These are phyloP conservation scores for Penicillium decumbens DNA, from an alignment of 2,329 filamentous ascomycete genomes.

Conservation along the genomic window DNA sequence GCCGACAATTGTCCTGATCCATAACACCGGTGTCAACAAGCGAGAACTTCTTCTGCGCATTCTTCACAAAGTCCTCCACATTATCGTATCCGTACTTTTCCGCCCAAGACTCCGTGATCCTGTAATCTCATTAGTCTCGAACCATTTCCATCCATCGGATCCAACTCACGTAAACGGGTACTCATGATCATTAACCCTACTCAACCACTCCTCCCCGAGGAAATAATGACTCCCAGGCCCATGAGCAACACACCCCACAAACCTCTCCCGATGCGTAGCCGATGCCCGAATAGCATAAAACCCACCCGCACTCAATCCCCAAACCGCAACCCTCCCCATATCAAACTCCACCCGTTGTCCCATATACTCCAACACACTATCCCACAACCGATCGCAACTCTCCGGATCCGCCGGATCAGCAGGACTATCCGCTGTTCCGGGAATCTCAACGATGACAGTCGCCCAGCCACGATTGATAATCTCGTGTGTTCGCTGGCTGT, in stretches of 20 bases:
- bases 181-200: constrained; percentile 60
- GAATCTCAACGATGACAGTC: constrained; percentile 59
- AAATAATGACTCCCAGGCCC: constrained; percentile 62
- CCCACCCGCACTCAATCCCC: constrained; percentile 63
- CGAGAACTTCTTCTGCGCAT: constrained; percentile 58
- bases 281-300: constrained; percentile 66
- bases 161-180: constrained; percentile 54
- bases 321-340: constrained; percentile 54
- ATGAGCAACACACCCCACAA: constrained; percentile 58
- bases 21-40: constrained; percentile 58
- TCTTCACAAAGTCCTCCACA: constrained; percentile 53
- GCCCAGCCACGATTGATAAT: constrained; percentile 62
- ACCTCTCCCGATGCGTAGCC: constrained; percentile 56
- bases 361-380: constrained; percentile 60
- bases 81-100: constrained; percentile 59
- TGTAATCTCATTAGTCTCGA: constrained; percentile 18
- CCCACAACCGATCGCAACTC: constrained; percentile 59
- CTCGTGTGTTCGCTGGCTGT: constrained; percentile 53
- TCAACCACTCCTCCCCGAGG: constrained; percentile 57
- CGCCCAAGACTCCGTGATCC: constrained; percentile 53
- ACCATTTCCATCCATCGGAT: no score
- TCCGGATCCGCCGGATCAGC: constrained; percentile 58
- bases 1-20: constrained; percentile 51
- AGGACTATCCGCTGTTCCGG: constrained; percentile 64
- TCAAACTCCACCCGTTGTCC: constrained; percentile 50